Base-by-base conservation (phyloP, 176 grass and related monocot genomes). In the Miscanthus lutarioriparius region DNA sequence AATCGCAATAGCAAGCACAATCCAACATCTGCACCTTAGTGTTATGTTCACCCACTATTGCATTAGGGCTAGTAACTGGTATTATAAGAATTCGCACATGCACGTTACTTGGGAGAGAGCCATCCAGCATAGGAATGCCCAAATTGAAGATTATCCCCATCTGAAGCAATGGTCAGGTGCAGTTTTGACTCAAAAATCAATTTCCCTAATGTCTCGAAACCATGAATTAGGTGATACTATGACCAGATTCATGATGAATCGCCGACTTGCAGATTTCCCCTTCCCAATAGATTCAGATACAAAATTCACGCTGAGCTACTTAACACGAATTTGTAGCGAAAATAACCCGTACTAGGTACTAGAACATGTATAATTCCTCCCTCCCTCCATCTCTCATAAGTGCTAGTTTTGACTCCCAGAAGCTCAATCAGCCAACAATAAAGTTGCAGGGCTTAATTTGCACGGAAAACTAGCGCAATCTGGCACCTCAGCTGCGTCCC, bases 141-240 rank as follows among this genome's bases (percentile, higher is more conserved):
- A 79, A 74, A 75, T 19, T n/a, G 28, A 22, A 56, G 66, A 41
- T 37, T 63, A 32, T 25, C 75, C 49, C 4, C n/a, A 70, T 53
- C 17, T 27, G 39, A 80, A 90, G 84, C 80, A 43, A 87, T 33
- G 32, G 10, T 12, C 23, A 83, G 35, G 30, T 90, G 68, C 48
- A 62, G 9, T 67, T 85, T 68, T 75, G 62, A 79, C 23, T 67
- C 26, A 13, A 59, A 51, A 63, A 13, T 68, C 23, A 51, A 84
- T 20, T 75, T 28, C 2, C 30, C 63, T 70, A 40, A 74, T 79
- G 30, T 75, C 65, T 23, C 9, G 59, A 28, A 72, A 23, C 10
- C 10, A 66, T 27, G 59, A 35, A 83, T 19, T 43, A 38, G 22
- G 80, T 2, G 12, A 41, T 2, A 16, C 17, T 33, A 62, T 12